phyloP scores from a whole-genome alignment of 2,329 filamentous ascomycete species.

The Fusarium bactridioides region DNA sequence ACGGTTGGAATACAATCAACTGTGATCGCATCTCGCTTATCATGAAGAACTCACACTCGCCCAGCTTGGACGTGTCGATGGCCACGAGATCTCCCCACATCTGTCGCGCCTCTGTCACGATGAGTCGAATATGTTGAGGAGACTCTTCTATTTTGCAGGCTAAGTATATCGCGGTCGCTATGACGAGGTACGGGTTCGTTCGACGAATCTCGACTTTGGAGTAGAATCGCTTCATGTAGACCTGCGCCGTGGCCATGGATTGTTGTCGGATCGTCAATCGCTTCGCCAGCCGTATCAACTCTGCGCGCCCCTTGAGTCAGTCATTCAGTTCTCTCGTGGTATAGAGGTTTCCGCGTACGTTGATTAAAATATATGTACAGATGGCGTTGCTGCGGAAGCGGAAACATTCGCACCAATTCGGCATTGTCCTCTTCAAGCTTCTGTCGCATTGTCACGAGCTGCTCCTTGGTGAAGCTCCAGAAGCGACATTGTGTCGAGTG shows the following conservation, averaged over 20 bases:
- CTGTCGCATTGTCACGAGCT: conserved; percentile 77
- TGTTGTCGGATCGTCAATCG: conserved; percentile 88
- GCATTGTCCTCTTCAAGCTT: conserved; percentile 80
- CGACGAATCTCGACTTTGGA: conserved; percentile 87
- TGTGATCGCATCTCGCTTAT: conserved; percentile 92
- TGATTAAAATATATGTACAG: conserved; percentile 93
- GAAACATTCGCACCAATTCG: conserved; percentile 77
- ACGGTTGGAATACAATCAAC: conserved; percentile 89
- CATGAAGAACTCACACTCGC: conserved; percentile 92
- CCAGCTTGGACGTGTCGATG: conserved; percentile 82
- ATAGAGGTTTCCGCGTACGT: conserved; percentile 62
- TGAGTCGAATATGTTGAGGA: conserved; percentile 92
- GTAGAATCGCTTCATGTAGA: conserved; percentile 96
- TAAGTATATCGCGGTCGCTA: conserved; percentile 93
- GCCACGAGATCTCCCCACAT: conserved; percentile 83
- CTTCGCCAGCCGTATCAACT: conserved; percentile 83
- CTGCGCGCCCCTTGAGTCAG: conserved; percentile 51
- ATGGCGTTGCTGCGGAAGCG: conserved; percentile 81
- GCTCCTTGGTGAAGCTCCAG: conserved; percentile 89
- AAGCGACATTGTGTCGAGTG: conserved; percentile 88
- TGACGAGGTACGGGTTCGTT: conserved; percentile 91
- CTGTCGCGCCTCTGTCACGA: conserved; percentile 84
- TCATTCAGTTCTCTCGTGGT: not conserved
- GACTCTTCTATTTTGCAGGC: conserved; percentile 99
- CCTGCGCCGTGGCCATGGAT: conserved; percentile 89